Evolutionary conservation across 108 stramenopile species (phyloP).

Genomic region (Epithemia pelagica): DNA sequence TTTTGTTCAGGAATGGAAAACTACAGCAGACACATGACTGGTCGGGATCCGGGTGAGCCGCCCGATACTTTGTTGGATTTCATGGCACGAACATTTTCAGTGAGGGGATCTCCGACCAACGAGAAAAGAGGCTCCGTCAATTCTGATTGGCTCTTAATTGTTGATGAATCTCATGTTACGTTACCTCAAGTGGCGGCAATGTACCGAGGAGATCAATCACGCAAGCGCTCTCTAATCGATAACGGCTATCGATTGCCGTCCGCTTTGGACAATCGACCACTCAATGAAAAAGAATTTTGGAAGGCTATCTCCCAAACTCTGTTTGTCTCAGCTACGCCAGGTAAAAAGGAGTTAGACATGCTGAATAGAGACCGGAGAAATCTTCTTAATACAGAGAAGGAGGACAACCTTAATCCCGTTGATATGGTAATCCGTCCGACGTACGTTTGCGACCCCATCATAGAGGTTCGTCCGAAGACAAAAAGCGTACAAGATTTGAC

Average conservation of each 20-base stretch:
- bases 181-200: conserved; percentile 69
- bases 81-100: conserved; percentile 15
- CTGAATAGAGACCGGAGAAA: not conserved
- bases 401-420: conserved; percentile 15
- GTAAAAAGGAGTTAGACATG: conserved; percentile 36
- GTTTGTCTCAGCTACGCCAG: conserved; percentile 74
- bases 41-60: conserved; percentile 41
- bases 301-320: conserved; percentile 40
- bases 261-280: conserved; percentile 72
- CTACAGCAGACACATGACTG: conserved; percentile 62
- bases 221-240: conserved; percentile 57
- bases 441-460: conserved; percentile 58
- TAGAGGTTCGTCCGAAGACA: conserved; percentile 43
- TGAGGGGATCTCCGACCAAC: not conserved
- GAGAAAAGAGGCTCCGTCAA: no score
- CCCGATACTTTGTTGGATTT: conserved; percentile 69
- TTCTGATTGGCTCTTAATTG: conserved; percentile 70
- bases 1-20: conserved; percentile 68
- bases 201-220: conserved; percentile 57
- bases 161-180: conserved; percentile 76
- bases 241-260: conserved; percentile 80
- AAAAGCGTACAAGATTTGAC: conserved; percentile 47
- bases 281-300: conserved; percentile 71
- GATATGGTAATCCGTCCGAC: conserved; percentile 79
- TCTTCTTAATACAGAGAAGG: conserved; percentile 2